Base-by-base conservation (phyloP, 306 rosid species). In the Hippophae tibetana region DNA sequence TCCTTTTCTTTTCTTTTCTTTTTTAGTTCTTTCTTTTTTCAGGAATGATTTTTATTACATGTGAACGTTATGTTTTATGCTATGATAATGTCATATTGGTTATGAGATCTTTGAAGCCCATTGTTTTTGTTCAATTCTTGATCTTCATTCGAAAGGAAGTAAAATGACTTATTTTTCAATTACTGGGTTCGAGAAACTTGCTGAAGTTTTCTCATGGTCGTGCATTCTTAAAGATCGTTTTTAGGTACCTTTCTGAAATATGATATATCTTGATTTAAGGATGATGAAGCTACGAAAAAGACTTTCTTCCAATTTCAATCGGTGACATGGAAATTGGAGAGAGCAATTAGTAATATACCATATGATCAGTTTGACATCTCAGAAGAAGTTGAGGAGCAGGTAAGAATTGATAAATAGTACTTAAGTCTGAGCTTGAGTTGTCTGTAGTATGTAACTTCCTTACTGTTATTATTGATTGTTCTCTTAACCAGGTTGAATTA, bases 311-410 rank as follows among this genome's bases (percentile, higher is more conserved):
- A 83, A 57, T 92, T 92, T 60, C 94, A 92, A 65, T 82, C 82
- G 43, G 95, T 86, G 69, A 83, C 97, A 11, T 84, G 85, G 95
- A 92, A 82, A 68, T 74, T 92, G 81, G 99, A 92, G 80, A 85
- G 80, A 59, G 85, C 90, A 45, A 58, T 92, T 66, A 67, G 77
- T 49, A 72, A 69, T 63, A 62, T 92, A 60, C 94, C 95, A 4
- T 88, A 76, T 65, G 94, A 78, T 47, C 74, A 58, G 65, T 79
- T 78, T 52, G 88, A 84, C 57, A 82, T 92, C 63, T 92, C 97
- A 5, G 97, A 78, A 78, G 99, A 92, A 80, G 99, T 92, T 69
- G 78, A 76, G 63, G 99, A 92, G 69, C 97, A 92, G 97, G 99
- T 92, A 68, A 50, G 72, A 70, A 60, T 54, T n/a, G 57, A 45